Percentiles rank a stretch among this genome's conserved stretches.
These are phyloP conservation scores for Colletotrichum tropicicola DNA, from an alignment of 2,329 filamentous ascomycete genomes.

Conservation along the genomic window DNA sequence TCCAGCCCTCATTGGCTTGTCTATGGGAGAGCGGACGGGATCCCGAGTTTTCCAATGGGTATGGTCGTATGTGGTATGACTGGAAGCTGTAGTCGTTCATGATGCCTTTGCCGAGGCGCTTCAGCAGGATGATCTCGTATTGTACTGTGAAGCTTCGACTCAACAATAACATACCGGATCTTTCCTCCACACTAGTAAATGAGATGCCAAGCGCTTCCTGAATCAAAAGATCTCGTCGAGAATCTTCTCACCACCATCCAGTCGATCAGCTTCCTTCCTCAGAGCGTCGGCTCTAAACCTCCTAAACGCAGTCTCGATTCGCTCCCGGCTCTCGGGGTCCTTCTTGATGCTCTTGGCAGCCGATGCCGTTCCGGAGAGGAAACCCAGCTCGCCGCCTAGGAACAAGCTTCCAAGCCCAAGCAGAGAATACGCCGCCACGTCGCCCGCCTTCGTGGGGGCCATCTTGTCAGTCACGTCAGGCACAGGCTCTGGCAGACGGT, in stretches of 20 bases:
- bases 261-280: conserved; percentile 62
- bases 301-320: conserved; percentile 71
- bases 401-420: conserved; percentile 70
- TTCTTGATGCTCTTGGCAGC: conserved; percentile 61
- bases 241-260: conserved; percentile 51
- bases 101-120: no score
- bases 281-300: conserved; percentile 71
- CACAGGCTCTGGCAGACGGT: conserved; percentile 56
- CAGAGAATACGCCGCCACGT: conserved; percentile 70
- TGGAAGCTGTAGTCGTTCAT: no score
- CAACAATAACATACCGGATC: no score
- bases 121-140: no score
- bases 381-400: conserved; percentile 69
- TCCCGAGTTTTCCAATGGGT: no score
- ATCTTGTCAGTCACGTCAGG: conserved; percentile 68
- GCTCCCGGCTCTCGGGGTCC: conserved; percentile 61
- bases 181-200: no score
- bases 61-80: no score
- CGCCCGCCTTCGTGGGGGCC: conserved; percentile 65
- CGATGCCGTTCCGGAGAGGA: conserved; percentile 64
- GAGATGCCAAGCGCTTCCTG: no score
- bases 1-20: no score
- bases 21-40: no score
- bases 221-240: conserved; percentile 20
- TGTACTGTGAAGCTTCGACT: no score